phyloP scores from a whole-genome alignment of 306 rosid genomes.

The Notholithocarpus densiflorus region DNA sequence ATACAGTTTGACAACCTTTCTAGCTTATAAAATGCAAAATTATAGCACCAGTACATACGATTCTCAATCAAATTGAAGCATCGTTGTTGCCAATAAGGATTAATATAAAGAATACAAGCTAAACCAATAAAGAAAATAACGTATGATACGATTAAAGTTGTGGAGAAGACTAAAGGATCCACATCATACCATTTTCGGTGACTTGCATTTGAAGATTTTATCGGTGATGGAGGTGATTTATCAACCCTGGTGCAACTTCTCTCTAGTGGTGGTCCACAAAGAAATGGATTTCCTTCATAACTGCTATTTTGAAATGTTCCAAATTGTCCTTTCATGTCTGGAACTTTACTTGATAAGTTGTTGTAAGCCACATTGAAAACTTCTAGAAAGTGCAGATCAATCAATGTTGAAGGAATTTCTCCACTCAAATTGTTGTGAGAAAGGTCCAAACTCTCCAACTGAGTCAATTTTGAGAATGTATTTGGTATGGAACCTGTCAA shows the following conservation, averaged over 20 bases:
- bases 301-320: constrained; percentile 8
- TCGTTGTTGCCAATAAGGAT: too few species aligned
- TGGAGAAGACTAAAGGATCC: too few species aligned
- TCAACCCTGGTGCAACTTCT: neutral
- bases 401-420: constrained; percentile 10
- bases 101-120: neutral
- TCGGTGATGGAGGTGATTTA: too few species aligned
- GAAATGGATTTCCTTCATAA: constrained; percentile 16
- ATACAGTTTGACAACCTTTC: too few species aligned
- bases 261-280: neutral
- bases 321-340: neutral
- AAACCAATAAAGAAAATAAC: too few species aligned
- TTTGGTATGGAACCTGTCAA: constrained; percentile 10
- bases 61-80: too few species aligned
- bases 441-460: constrained; percentile 1
- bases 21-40: too few species aligned
- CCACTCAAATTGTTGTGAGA: constrained; percentile 23
- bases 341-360: neutral
- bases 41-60: too few species aligned
- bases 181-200: too few species aligned
- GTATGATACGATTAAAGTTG: too few species aligned
- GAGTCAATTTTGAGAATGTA: neutral
- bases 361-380: constrained; percentile 26
- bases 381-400: neutral
- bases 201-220: too few species aligned